A percentile compares a stretch with the other conserved stretches of the same genome.
These are phyloP conservation scores for Backusella parvicylindrica DNA, from an alignment of 192 early-diverging fungal species.

Conservation along the genomic window DNA sequence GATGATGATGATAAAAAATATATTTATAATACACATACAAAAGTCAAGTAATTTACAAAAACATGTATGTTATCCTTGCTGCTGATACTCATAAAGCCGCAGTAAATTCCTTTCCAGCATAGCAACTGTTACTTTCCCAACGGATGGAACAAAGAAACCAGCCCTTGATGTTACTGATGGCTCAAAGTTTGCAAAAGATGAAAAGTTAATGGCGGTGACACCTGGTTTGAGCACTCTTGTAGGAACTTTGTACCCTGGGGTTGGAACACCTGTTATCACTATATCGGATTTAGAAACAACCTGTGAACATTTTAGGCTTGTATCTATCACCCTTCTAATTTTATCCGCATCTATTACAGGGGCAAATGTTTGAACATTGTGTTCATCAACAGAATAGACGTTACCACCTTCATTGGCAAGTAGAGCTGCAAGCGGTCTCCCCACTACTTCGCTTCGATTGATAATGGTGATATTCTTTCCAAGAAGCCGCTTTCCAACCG, in stretches of 20 bases:
- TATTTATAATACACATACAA: no score
- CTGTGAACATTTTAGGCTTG: conserved; percentile 68
- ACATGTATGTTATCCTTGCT: not conserved
- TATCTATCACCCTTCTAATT: conserved; percentile 70
- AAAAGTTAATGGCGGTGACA: conserved; percentile 97
- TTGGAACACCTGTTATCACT: conserved; percentile 98
- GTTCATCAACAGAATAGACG: conserved; percentile 93
- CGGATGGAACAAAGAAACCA: conserved; percentile 90
- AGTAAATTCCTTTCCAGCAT: conserved; percentile 97
- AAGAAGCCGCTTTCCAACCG: conserved; percentile 90
- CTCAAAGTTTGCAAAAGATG: conserved; percentile 93
- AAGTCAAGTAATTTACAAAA: not conserved
- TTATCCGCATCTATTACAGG: conserved; percentile 57
- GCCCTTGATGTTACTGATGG: conserved; percentile 87
- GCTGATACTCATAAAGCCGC: conserved; percentile 75
- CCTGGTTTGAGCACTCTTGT: conserved; percentile 86
- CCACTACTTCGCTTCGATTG: conserved; percentile 96
- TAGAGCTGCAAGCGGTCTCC: conserved; percentile 94
- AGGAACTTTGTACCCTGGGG: conserved; percentile 82
- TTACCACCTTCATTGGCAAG: conserved; percentile 98
- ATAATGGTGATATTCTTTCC: conserved; percentile 89
- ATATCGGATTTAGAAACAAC: conserved; percentile 85
- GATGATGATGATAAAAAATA: not conserved
- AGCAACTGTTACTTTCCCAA: conserved; percentile 99
- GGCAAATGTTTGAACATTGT: conserved; percentile 75